A percentile compares a stretch with the other conserved stretches of the same genome.
These are phyloP conservation scores for Tritrichomonas foetus DNA, from an alignment of 208 protist species.

Conservation along the genomic window DNA sequence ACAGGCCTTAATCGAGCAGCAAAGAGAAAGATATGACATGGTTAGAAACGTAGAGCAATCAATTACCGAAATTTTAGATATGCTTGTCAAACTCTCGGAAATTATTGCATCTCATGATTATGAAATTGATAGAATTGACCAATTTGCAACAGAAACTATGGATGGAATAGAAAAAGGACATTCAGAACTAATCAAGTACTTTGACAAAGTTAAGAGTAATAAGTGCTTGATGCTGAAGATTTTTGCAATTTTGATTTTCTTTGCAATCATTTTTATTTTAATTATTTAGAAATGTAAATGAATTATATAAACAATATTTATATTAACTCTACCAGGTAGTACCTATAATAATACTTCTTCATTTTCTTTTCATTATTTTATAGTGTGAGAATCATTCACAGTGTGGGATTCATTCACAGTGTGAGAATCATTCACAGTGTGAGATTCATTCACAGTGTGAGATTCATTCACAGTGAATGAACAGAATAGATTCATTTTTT, in stretches of 20 bases:
- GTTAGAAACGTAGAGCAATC: neutral
- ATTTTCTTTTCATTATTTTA: no score
- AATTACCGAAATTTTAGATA: neutral
- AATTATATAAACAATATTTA: no score
- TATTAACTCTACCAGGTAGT: no score
- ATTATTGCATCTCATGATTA: neutral
- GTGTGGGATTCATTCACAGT: no score
- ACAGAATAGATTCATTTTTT: no score
- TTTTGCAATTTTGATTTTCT: neutral
- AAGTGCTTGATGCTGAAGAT: neutral
- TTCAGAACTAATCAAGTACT: neutral
- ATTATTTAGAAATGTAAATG: no score
- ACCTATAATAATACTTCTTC: no score
- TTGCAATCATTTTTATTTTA: neutral
- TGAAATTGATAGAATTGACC: neutral
- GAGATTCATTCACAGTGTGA: no score
- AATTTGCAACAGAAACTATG: neutral
- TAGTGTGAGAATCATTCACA: no score
- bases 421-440: no score
- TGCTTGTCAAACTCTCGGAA: neutral
- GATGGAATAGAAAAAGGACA: neutral
- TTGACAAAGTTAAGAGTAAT: neutral
- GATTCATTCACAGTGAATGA: no score
- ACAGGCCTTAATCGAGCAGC: neutral
- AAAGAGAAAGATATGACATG: neutral